These are phyloP conservation scores for Trichoderma sp. DNA, from an alignment of 2,329 filamentous ascomycete genomes.

Conservation along the genomic window DNA sequence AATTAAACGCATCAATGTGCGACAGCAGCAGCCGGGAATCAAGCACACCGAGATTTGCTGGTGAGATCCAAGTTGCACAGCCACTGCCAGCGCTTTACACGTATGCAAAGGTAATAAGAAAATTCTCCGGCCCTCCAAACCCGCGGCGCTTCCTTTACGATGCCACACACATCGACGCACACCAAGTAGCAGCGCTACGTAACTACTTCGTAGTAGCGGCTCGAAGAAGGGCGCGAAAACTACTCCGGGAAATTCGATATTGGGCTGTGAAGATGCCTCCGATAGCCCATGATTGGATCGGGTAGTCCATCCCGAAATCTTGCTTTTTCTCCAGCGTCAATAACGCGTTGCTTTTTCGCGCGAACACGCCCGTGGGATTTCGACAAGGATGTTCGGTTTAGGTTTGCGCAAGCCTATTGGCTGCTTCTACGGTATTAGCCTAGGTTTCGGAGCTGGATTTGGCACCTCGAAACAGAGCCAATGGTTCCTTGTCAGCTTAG, in stretches of 20 bases:
- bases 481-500: background rate
- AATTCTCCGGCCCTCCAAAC: background rate
- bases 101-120: background rate
- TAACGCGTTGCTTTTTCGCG: constrained; percentile 5
- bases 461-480: background rate
- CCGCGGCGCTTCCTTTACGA: background rate
- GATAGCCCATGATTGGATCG: constrained; percentile 10
- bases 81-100: background rate
- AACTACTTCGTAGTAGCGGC: background rate
- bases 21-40: background rate
- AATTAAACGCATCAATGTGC: background rate
- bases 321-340: constrained; percentile 2
- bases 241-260: background rate
- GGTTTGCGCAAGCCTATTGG: constrained; percentile 2
- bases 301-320: constrained; percentile 6
- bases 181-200: background rate
- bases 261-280: background rate
- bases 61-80: background rate
- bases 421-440: background rate
- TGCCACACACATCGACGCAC: background rate
- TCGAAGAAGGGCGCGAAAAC: background rate
- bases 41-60: constrained; percentile 2
- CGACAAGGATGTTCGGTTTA: constrained; percentile 1
- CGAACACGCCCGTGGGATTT: background rate
- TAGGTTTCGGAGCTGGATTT: background rate